Percentiles rank a stretch among this genome's conserved stretches.
Evolutionary conservation across 257 asterid species (phyloP).

Genomic region (Avicennia marina): DNA sequence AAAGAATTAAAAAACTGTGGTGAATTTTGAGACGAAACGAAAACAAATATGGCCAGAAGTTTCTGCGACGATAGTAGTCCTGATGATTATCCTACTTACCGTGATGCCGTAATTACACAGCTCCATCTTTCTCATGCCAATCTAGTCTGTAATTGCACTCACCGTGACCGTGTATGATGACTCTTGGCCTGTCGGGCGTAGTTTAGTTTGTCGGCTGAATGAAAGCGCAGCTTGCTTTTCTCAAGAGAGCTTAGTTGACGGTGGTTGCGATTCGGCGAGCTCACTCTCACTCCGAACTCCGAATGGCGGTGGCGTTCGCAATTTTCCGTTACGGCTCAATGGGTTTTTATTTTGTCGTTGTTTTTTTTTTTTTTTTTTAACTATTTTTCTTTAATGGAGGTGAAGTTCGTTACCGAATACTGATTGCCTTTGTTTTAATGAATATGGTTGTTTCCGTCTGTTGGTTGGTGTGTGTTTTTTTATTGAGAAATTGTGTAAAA

Average conservation of each 20-base stretch:
- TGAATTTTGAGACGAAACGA: too few species aligned
- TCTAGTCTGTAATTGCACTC: conserved; percentile 21
- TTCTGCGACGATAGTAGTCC: conserved; percentile 68
- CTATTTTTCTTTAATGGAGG: background rate
- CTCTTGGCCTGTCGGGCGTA: conserved; percentile 17
- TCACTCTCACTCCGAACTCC: background rate
- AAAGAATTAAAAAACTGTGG: conserved; percentile 65
- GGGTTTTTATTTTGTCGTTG: background rate
- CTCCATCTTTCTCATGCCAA: conserved; percentile 22
- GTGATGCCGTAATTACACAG: conserved; percentile 47
- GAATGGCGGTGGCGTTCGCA: background rate
- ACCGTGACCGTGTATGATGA: conserved; percentile 36
- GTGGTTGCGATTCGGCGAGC: background rate
- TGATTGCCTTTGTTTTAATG: too few species aligned
- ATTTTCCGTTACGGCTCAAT: background rate
- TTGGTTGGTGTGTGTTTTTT: too few species aligned
- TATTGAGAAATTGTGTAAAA: too few species aligned
- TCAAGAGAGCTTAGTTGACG: background rate
- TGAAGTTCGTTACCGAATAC: background rate
- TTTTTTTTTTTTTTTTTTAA: background rate
- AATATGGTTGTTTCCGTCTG: too few species aligned
- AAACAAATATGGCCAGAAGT: too few species aligned
- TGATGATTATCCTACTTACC: conserved; percentile 66
- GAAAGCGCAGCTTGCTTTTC: background rate
- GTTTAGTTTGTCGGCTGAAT: background rate